Evolutionary conservation across 352 stramenopile species (phyloP), one percentile per base, ranked within the genome.

Genomic region (Phytophthora vignae): DNA sequence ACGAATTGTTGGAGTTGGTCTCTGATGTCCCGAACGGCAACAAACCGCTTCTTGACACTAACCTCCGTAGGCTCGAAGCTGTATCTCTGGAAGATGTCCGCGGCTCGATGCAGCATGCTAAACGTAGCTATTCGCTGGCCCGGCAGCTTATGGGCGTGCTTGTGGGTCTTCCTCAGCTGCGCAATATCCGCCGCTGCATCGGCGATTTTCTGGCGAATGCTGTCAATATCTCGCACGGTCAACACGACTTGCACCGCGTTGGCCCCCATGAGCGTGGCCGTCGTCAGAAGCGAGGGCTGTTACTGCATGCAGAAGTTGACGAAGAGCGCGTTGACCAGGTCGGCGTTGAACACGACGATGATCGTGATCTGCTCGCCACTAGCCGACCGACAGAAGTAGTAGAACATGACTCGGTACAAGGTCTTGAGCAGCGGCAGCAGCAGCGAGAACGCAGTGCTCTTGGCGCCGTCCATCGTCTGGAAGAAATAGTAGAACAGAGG

Each of bases 281-380:
- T 69, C 5, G 61, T 60, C 9, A 25, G 50, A 4, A 67, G 7
- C 1, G 70, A 74, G 4, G 69, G 53, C 15, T 76, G 60, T 22
- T 78, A 74, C 42, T 78, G 67, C 74, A 81, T 74, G 14, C 61
- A 77, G 21, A 77, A 76, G 4, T 71, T 75, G n/a, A 78, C 52
- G 44, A 76, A 81, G n/a, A 81, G 36, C 2, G 71, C 71, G 46
- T 74, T 71, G 17, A 81, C 64, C 17, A 76, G 49, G 46, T 78
- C 74, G 8, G 74, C 61, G 33, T 77, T 82, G 63, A 82, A 76
- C 25, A 78, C 69, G 6, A 82, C 69, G 4, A 73, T 57, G 3
- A 67, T 64, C 11, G 74, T 71, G 17, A 76, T 64, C 7, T 31
- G 56, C 49, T 71, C 55, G 8, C 40, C 55, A 52, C 62, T 64